A percentile compares a stretch with the other conserved stretches of the same genome.
Conservation (phyloP, 2,329 filamentous ascomycete genomes). For the Talaromyces islandicus region DNA sequence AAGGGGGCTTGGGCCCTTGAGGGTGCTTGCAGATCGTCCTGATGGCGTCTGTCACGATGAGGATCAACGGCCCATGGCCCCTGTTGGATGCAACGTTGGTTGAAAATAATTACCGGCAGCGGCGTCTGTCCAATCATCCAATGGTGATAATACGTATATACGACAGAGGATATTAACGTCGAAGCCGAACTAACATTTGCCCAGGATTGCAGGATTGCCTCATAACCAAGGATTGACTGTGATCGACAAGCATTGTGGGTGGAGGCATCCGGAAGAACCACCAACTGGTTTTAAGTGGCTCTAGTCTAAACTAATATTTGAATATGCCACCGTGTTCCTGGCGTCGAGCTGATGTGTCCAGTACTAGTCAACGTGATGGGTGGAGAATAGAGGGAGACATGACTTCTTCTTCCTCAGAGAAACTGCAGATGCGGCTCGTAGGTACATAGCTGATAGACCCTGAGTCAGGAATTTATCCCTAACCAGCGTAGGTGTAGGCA, state of each 20-base stretch:
- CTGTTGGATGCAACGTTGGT: too few relatives aligned
- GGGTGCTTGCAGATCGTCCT: neutral
- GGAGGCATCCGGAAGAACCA: too few relatives aligned
- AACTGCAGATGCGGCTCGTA: too few relatives aligned
- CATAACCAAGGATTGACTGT: neutral
- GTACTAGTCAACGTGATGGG: neutral
- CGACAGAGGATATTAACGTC: neutral
- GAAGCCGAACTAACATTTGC: neutral
- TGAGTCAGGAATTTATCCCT: neutral
- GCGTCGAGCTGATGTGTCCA: neutral
- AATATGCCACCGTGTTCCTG: neutral
- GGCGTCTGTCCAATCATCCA: too few relatives aligned
- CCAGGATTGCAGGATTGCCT: neutral
- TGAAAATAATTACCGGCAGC: too few relatives aligned
- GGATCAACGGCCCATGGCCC: too few relatives aligned
- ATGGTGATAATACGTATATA: too few relatives aligned
- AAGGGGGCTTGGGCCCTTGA: neutral
- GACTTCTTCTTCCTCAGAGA: too few relatives aligned
- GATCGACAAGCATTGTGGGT: neutral
- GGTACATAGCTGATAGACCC: too few relatives aligned
- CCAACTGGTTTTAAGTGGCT: too few relatives aligned
- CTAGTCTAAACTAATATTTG: too few relatives aligned
- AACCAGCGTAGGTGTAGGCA: neutral
- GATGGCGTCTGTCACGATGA: neutral
- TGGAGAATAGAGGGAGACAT: too few relatives aligned